Evolutionary conservation across 257 asterid genomes (phyloP).

Genomic region (Hygrophila difformis): DNA sequence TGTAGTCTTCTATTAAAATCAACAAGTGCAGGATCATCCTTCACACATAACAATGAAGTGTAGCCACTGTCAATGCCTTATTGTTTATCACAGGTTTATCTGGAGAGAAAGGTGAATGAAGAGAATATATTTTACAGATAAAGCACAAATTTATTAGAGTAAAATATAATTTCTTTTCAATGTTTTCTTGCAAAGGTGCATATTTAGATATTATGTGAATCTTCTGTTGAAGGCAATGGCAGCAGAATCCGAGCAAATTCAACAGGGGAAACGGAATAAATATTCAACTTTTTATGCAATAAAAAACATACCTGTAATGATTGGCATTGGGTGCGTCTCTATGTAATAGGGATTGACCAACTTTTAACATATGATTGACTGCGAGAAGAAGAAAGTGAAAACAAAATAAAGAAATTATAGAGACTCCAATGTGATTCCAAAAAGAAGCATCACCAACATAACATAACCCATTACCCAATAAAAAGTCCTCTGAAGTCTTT

Average conservation of each 20-base stretch:
- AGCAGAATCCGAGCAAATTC: not conserved
- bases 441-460: conserved; percentile 10
- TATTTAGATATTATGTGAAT: not conserved
- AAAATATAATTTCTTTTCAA: too few species aligned
- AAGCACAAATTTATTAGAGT: too few species aligned
- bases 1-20: too few species aligned
- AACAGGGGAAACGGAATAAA: not conserved
- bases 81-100: too few species aligned
- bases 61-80: too few species aligned
- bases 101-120: too few species aligned
- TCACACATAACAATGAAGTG: too few species aligned
- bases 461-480: conserved; percentile 37
- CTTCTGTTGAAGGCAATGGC: not conserved
- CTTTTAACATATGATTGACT: conserved; percentile 77
- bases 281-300: not conserved
- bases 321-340: conserved; percentile 69
- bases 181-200: too few species aligned
- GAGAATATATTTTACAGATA: too few species aligned
- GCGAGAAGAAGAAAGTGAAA: conserved; percentile 9
- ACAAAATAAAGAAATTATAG: too few species aligned
- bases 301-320: conserved; percentile 43
- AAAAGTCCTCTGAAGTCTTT: conserved; percentile 44
- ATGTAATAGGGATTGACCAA: conserved; percentile 51
- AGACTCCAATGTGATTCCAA: too few species aligned
- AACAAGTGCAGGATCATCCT: too few species aligned